Evolutionary conservation across 2,329 filamentous ascomycete genomes (phyloP).

Genomic region (Cladophialophora exuberans): DNA sequence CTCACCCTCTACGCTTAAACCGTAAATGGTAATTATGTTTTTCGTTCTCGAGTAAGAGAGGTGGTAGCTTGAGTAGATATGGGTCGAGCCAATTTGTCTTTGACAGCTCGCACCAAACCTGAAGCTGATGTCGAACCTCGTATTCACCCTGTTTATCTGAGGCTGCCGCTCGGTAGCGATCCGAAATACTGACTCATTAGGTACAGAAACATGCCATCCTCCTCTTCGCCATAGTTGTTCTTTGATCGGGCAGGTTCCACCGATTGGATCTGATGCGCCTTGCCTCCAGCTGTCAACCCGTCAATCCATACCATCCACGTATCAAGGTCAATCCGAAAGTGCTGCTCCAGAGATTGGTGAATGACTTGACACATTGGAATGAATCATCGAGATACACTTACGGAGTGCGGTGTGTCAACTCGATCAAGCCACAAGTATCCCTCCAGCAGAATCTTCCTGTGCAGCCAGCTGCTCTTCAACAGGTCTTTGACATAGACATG

Average conservation of each 20-base stretch:
- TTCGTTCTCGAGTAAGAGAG: too few relatives aligned
- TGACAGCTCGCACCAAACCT: neutral
- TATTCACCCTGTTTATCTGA: too few relatives aligned
- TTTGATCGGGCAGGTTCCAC: neutral
- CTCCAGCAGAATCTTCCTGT: slow-evolving; percentile 2
- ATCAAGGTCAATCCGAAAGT: slow-evolving; percentile 6
- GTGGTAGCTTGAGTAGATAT: too few relatives aligned
- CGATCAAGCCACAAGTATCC: neutral
- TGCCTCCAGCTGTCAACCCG: neutral
- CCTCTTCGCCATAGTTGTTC: neutral
- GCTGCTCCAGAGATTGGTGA: neutral
- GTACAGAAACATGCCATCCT: slow-evolving; percentile 10
- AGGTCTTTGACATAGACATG: slow-evolving; percentile 7
- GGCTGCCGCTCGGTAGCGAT: neutral
- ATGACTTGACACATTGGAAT: neutral
- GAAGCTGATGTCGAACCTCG: neutral
- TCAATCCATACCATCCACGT: slow-evolving; percentile 6
- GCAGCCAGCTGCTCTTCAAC: neutral
- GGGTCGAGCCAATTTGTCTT: too few relatives aligned
- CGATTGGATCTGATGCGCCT: neutral
- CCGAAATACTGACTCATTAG: slow-evolving; percentile 2
- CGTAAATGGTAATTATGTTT: too few relatives aligned
- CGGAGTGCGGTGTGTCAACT: slow-evolving; percentile 1
- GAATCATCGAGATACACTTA: neutral
- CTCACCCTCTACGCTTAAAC: too few relatives aligned